These are phyloP conservation scores for Rickenella mellea DNA, from an alignment of 768 basidiomycete species.

Conservation along the genomic window DNA sequence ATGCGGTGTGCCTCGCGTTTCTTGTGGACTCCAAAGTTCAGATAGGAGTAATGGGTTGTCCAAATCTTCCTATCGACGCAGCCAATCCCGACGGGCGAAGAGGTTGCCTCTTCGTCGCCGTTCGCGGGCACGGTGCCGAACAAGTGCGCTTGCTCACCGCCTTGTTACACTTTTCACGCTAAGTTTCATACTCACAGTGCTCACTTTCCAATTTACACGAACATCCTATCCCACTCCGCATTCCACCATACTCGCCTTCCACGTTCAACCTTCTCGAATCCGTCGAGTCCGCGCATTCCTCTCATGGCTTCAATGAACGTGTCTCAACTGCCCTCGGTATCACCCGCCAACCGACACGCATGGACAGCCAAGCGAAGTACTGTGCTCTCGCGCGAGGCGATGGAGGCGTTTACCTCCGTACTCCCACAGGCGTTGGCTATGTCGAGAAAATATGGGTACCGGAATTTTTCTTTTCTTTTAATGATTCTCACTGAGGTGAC, in stretches of 20 bases:
- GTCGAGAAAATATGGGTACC: constrained; percentile 93
- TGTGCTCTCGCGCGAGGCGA: constrained; percentile 79
- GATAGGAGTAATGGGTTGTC: constrained; percentile 85
- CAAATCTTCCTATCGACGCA: constrained; percentile 67
- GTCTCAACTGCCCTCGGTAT: constrained; percentile 63
- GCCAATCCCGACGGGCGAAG: constrained; percentile 44
- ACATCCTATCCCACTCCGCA: constrained; percentile 39
- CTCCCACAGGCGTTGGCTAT: constrained; percentile 74
- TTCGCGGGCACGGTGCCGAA: constrained; percentile 77
- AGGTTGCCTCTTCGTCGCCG: constrained; percentile 81
- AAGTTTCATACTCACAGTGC: constrained; percentile 28
- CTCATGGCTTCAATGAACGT: constrained; percentile 74
- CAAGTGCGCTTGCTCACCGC: constrained; percentile 34
- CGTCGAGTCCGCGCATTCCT: constrained; percentile 85
- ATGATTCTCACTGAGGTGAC: not conserved
- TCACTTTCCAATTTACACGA: constrained; percentile 43
- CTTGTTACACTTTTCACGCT: no score
- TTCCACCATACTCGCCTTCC: constrained; percentile 38
- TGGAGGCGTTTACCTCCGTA: constrained; percentile 71
- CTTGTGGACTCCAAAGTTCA: constrained; percentile 71
- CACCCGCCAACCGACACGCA: constrained; percentile 56
- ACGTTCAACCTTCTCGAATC: constrained; percentile 76
- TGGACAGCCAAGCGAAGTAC: constrained; percentile 98
- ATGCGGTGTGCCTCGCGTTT: constrained; percentile 84
- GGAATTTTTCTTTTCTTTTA: not conserved